Base-by-base conservation (phyloP, 179 eudicot species). In the Nepenthes alata region DNA sequence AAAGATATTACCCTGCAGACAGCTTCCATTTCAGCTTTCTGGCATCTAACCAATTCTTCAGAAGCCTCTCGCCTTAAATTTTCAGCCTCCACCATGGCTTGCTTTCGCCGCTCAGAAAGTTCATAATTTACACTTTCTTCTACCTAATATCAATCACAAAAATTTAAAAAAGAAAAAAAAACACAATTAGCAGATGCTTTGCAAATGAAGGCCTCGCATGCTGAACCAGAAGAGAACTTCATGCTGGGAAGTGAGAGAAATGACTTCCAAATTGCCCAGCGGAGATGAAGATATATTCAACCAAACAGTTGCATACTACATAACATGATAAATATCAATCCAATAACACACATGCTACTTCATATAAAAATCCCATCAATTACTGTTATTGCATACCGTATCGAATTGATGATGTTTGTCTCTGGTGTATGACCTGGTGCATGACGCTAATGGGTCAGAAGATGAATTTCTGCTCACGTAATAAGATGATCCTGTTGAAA, bases 21-120 rank as follows among this genome's bases (percentile, higher is more conserved):
- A 62, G 82, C 86, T 44, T 67, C 79, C 71, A 70, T 79, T 65
- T 84, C 79, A 55, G 82, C 84, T 71, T 70, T 80, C 58, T 63
- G 65, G 44, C 77, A 78, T 76, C 73, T 84, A 56, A 48, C 55
- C 48, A 80, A 72, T 68, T 72, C 80, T 53, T 75, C 81, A 53
- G 58, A 73, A 56, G 87, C 84, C 55, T 65, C 78, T 60, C 59
- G 66, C 56, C 49, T 67, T 34, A 77, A 70, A 55, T 41, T 70
- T 45, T 77, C 75, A 34, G 71, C 83, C 55, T 76, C 80, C 10
- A 55, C 70, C 67, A 69, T 61, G 65, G 70, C 65, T 68, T 71
- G 77, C 61, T 69, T 57, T 37, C 76, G 84, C 69, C 69, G 71
- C 39, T 56, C 77, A 77, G 71, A 74, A 38, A 73, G 64, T 55